These are phyloP conservation scores for Aspergillus hancockii DNA, from an alignment of 495 filamentous ascomycete species.

Conservation along the genomic window DNA sequence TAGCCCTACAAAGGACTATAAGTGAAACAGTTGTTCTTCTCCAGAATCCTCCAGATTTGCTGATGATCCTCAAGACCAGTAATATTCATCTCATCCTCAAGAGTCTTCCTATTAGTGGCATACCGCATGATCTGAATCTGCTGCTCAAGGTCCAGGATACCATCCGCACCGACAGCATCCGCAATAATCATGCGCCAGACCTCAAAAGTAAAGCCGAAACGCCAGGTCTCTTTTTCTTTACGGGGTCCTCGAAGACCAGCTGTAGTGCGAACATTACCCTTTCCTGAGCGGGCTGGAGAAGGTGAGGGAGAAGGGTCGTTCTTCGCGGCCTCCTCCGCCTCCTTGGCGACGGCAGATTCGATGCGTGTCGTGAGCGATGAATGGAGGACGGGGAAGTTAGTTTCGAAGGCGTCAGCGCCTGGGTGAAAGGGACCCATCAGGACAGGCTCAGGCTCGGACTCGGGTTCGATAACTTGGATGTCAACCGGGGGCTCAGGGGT, in stretches of 20 bases:
- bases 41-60: conserved; percentile 38
- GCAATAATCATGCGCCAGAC: conserved; percentile 39
- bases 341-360: background rate
- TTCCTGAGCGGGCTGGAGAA: background rate
- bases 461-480: background rate
- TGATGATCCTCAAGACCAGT: conserved; percentile 29
- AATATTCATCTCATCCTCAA: conserved; percentile 26
- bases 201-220: conserved; percentile 29
- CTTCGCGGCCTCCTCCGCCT: background rate
- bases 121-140: conserved; percentile 31
- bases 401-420: conserved; percentile 14
- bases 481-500: background rate
- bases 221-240: conserved; percentile 16
- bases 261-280: background rate
- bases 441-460: background rate
- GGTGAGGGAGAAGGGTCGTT: background rate
- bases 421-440: conserved; percentile 20
- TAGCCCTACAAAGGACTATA: conserved; percentile 21
- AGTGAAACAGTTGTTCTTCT: conserved; percentile 31
- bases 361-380: background rate
- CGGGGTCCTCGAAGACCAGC: background rate
- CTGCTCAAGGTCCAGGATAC: conserved; percentile 35
- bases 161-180: conserved; percentile 29
- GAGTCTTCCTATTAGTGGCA: conserved; percentile 28
- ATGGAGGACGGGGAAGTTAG: conserved; percentile 20